Base-by-base conservation (phyloP, 2,329 filamentous ascomycete genomes). In the Talaromyces amestolkiae region DNA sequence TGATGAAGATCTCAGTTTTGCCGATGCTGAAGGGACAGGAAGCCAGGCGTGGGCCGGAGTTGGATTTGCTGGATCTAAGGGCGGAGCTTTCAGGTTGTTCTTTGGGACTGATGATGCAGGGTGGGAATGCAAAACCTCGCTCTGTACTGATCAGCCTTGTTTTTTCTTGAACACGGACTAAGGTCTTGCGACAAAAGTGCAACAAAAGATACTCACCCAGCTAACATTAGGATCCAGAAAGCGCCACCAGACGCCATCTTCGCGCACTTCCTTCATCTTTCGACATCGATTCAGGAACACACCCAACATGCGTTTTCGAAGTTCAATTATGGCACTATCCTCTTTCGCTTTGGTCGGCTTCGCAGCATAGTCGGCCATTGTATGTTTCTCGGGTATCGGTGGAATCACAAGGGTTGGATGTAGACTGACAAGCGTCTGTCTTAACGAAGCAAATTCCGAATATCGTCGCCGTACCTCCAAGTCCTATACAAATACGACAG, bases 321-420 rank as follows among this genome's bases (percentile, higher is more conserved):
- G 82, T 75, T 99, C 95, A 69, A 99, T 99, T 54, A 98, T 99
- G 67, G 94, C 91, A 65, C 93, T 90, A 76, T 99, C 96, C 78
- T 99, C 94, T 77, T 97, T 99, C 19, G 96, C 96, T 73, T 94
- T 97, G 43, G 95, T 99, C 1, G 96, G 95, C 72, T 97, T 98
- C 33, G 96, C 93, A 17, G 95, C 95, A 75, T 99, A 99, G 77
- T 99, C 95, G 67, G 94, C 94, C 90, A 99, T 96, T 54, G 93
- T 95, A 78, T 99, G 95, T 79, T 99, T 99, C 80, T 99, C 96
- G 24, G 95, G 95, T 73, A 99, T 99, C 3, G 95, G 95, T 8
- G 95, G 96, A 61, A 99, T 91, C 72, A 99, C 91, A 49, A 99
- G 85, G 0, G 95, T 99, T 8, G 96, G 95, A 75, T 99, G 96